Conservation (phyloP, 2,329 filamentous ascomycete species). For the Orbilia ellipsospora region DNA sequence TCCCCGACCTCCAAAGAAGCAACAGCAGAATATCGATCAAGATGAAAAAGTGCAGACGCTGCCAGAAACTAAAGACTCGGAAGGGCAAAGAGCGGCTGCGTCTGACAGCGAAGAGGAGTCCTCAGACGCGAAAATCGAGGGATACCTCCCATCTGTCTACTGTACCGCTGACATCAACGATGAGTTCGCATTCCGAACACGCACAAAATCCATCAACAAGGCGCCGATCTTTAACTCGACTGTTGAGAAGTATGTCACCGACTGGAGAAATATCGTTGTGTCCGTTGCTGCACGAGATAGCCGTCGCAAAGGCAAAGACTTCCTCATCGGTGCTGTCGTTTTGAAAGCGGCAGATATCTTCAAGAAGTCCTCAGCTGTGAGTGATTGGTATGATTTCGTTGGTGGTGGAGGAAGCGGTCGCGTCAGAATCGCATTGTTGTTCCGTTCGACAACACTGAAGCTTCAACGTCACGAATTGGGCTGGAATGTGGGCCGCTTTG, state of each 20-base stretch:
- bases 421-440: constrained; percentile 86
- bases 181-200: constrained; percentile 79
- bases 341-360: constrained; percentile 87
- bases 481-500: constrained; percentile 95
- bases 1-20: constrained; percentile 39
- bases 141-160: constrained; percentile 81
- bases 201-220: constrained; percentile 90
- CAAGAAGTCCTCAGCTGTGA: constrained; percentile 84
- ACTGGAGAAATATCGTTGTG: constrained; percentile 88
- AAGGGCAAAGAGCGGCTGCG: constrained; percentile 69
- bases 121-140: constrained; percentile 36
- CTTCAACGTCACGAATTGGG: constrained; percentile 85
- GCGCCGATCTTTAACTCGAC: constrained; percentile 98
- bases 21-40: constrained; percentile 21
- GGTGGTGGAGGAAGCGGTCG: constrained; percentile 93
- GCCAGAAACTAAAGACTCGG: constrained; percentile 86
- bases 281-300: constrained; percentile 92
- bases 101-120: constrained; percentile 49
- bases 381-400: constrained; percentile 93
- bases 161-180: constrained; percentile 93
- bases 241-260: constrained; percentile 91
- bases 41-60: constrained; percentile 60
- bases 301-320: constrained; percentile 89
- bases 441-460: constrained; percentile 86
- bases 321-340: constrained; percentile 90